These are phyloP conservation scores for Saturnispora hagleri DNA, from an alignment of 805 yeast genomes.

Conservation along the genomic window DNA sequence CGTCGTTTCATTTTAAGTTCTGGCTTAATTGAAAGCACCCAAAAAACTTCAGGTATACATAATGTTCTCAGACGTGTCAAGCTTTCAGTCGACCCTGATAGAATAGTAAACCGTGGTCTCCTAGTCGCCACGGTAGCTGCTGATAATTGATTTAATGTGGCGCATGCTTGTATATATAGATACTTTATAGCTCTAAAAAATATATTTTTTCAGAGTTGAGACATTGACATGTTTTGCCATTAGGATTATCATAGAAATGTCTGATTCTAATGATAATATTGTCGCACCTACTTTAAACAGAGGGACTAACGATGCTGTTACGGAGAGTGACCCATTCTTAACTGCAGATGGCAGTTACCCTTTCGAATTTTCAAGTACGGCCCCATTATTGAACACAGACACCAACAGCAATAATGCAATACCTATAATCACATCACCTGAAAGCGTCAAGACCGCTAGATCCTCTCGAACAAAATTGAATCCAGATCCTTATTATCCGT, in stretches of 20 bases:
- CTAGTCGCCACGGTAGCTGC: background rate
- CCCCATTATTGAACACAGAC: slow-evolving; percentile 2
- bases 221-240: background rate
- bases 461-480: slow-evolving; percentile 1
- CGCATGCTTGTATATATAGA: slow-evolving; percentile 1
- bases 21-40: background rate
- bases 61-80: background rate
- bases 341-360: background rate
- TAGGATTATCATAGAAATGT: background rate
- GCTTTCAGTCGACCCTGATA: background rate
- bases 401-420: background rate
- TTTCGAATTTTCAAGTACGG: background rate
- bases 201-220: background rate
- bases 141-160: background rate
- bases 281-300: background rate
- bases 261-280: background rate
- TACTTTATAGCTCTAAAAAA: background rate
- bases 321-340: background rate
- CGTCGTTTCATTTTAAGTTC: background rate
- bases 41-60: background rate
- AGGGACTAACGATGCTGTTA: background rate
- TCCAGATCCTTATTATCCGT: slow-evolving; percentile 1
- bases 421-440: slow-evolving; percentile 9
- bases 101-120: background rate
- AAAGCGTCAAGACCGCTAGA: background rate